A percentile compares a stretch with the other conserved stretches of the same genome.
Conservation (phyloP, 768 basidiomycete genomes). For the Rhodocollybia butyracea region DNA sequence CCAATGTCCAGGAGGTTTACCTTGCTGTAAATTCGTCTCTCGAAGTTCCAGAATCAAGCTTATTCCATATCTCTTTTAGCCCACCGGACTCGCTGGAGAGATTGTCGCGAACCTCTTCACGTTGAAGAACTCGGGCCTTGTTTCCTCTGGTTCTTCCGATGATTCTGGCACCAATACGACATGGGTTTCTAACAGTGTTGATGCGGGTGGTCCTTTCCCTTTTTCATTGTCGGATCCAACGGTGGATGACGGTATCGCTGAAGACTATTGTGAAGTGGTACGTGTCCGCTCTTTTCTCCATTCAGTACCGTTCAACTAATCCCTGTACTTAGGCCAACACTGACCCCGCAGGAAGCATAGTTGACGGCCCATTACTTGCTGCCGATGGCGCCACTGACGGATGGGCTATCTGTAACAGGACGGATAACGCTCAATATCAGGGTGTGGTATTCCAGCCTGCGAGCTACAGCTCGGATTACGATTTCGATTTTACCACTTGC, state of each 20-base stretch:
- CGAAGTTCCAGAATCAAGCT: neutral
- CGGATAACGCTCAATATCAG: neutral
- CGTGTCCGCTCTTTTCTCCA: neutral
- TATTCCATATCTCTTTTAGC: neutral
- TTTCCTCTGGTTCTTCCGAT: neutral
- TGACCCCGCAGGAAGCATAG: neutral
- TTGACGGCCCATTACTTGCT: neutral
- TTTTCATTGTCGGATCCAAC: neutral
- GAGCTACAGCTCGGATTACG: neutral
- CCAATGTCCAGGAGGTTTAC: neutral
- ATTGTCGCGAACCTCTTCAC: neutral
- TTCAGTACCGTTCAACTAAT: neutral
- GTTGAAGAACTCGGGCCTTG: neutral
- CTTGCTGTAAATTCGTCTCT: neutral
- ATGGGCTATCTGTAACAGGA: neutral
- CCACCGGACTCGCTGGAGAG: neutral
- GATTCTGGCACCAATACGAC: neutral
- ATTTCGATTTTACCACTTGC: neutral
- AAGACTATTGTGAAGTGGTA: slow-evolving; percentile 4
- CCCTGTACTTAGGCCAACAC: neutral
- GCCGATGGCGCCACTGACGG: neutral
- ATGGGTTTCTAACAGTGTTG: neutral
- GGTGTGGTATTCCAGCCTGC: neutral
- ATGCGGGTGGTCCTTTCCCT: neutral
- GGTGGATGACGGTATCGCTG: neutral